A percentile compares a stretch with the other conserved stretches of the same genome.
These are phyloP conservation scores for Suhomyces terraborum DNA, from an alignment of 1,139 yeast genomes.

Conservation along the genomic window DNA sequence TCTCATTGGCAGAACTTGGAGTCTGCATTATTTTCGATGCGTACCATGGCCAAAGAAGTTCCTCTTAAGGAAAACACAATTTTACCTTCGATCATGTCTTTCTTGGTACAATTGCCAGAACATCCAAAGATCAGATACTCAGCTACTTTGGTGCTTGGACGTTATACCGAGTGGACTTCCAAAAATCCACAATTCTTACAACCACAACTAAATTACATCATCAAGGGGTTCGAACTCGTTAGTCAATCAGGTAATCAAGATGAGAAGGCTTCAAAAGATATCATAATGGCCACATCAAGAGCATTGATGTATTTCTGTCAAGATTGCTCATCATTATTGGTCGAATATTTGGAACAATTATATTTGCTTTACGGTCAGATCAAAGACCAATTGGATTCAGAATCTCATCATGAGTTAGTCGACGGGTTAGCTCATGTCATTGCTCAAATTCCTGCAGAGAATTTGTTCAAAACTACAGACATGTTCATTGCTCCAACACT, in stretches of 20 bases:
- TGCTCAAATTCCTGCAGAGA: slow-evolving; percentile 48
- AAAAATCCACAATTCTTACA: slow-evolving; percentile 81
- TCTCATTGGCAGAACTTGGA: slow-evolving; percentile 82
- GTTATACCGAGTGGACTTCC: slow-evolving; percentile 95
- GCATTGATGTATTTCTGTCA: slow-evolving; percentile 94
- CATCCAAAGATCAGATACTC: slow-evolving; percentile 89
- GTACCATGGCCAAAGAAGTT: slow-evolving; percentile 95
- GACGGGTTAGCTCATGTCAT: slow-evolving; percentile 91
- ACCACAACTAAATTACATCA: slow-evolving; percentile 81
- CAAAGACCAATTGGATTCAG: slow-evolving; percentile 56
- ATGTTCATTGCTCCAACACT: slow-evolving; percentile 73
- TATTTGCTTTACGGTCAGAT: slow-evolving; percentile 74
- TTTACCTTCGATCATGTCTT: slow-evolving; percentile 77
- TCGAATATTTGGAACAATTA: slow-evolving; percentile 73
- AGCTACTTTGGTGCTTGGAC: slow-evolving; percentile 86
- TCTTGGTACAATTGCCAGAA: slow-evolving; percentile 72
- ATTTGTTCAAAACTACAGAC: slow-evolving; percentile 37
- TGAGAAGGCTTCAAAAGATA: slow-evolving; percentile 41
- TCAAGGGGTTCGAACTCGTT: slow-evolving; percentile 64
- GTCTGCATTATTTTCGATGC: slow-evolving; percentile 84
- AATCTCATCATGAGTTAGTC: slow-evolving; percentile 75
- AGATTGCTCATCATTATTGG: slow-evolving; percentile 75
- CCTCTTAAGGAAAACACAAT: slow-evolving; percentile 65
- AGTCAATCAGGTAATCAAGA: slow-evolving; percentile 20
- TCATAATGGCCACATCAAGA: slow-evolving; percentile 84